Conservation (phyloP, 2,329 filamentous ascomycete species). For the Colletotrichum sp. region DNA sequence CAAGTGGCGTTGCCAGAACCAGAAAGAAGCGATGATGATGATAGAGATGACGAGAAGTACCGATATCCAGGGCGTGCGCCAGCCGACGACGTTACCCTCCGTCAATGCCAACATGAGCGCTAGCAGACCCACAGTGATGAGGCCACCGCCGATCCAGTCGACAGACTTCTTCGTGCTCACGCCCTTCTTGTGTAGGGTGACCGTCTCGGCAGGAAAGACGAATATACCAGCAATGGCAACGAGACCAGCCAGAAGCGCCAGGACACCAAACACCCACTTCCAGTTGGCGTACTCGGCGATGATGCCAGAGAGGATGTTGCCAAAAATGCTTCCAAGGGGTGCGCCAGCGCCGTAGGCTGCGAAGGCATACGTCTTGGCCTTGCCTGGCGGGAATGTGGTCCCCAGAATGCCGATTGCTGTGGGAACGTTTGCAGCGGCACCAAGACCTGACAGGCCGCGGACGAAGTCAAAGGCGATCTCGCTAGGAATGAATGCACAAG, state of each 20-base stretch:
- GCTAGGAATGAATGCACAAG: conserved; percentile 68
- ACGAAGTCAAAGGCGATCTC: conserved; percentile 74
- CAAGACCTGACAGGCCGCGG: conserved; percentile 70
- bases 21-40: conserved; percentile 60
- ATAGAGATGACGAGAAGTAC: conserved; percentile 63
- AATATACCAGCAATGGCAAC: conserved; percentile 63
- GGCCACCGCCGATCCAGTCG: conserved; percentile 70
- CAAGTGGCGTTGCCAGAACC: conserved; percentile 65
- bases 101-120: conserved; percentile 71
- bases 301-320: conserved; percentile 68
- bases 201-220: conserved; percentile 61
- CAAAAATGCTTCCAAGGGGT: conserved; percentile 67
- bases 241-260: conserved; percentile 63
- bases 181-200: conserved; percentile 29
- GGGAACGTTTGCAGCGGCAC: conserved; percentile 72
- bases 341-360: conserved; percentile 68
- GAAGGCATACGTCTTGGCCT: conserved; percentile 75
- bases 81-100: conserved; percentile 73
- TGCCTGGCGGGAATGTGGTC: conserved; percentile 69
- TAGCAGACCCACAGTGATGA: conserved; percentile 67
- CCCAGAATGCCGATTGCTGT: conserved; percentile 75
- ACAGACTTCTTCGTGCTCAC: conserved; percentile 49
- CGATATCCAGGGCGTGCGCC: conserved; percentile 67
- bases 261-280: conserved; percentile 72
- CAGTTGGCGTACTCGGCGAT: conserved; percentile 67